phyloP scores from a whole-genome alignment of 2,329 filamentous ascomycete species.

The Scopulariopsis brevicaulis region DNA sequence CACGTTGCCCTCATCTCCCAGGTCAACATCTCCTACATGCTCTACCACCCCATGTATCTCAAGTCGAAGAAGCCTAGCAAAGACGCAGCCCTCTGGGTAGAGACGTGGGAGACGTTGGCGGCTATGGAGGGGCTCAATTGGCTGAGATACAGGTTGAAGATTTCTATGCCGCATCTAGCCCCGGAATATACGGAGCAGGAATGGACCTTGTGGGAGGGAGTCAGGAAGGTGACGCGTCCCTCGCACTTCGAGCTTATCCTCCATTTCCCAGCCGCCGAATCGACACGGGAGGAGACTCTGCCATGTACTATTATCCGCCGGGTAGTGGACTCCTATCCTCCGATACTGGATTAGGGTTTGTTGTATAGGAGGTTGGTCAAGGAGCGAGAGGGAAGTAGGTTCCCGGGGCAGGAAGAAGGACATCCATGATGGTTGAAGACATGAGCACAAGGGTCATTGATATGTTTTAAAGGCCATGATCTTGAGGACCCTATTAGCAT shows the following conservation, averaged over 20 bases:
- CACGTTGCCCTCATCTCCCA: slow-evolving; percentile 4
- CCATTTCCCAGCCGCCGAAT: slow-evolving; percentile 7
- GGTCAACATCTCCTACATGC: not conserved
- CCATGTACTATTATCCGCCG: slow-evolving; percentile 8
- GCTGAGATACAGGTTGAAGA: slow-evolving; percentile 8
- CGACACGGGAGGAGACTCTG: slow-evolving; percentile 8
- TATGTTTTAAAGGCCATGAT: not conserved
- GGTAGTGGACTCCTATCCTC: not conserved
- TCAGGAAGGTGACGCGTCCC: slow-evolving; percentile 9
- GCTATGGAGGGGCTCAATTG: slow-evolving; percentile 9
- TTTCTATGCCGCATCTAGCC: not conserved
- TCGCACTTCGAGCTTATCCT: slow-evolving; percentile 9
- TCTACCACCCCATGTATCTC: slow-evolving; percentile 1
- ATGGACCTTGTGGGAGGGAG: slow-evolving; percentile 6
- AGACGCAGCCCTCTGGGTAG: slow-evolving; percentile 6
- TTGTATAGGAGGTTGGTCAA: not conserved
- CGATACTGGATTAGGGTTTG: not conserved
- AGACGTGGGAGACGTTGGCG: slow-evolving; percentile 7
- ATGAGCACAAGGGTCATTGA: not conserved
- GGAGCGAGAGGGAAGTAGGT: not conserved
- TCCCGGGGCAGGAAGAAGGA: not conserved
- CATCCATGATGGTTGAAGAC: not conserved
- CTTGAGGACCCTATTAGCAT: not conserved
- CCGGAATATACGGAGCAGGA: slow-evolving; percentile 6
- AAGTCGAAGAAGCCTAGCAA: not conserved